phyloP scores from a whole-genome alignment of 805 yeast species.

The Metschnikowia bowlesiae region DNA sequence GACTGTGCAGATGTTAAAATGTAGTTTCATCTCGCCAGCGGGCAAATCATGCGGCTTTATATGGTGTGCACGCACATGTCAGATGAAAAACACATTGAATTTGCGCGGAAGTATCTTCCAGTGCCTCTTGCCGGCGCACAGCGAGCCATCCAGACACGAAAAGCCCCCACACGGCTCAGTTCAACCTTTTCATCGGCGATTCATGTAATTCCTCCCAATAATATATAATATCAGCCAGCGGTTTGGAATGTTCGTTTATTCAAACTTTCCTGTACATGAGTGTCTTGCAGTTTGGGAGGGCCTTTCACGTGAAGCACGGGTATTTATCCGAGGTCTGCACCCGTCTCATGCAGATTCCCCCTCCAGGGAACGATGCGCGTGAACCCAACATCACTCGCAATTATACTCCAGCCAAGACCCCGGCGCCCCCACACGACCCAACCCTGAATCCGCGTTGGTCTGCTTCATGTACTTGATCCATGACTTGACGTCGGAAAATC shows the following conservation, averaged over 20 bases:
- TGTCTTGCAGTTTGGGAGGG: neutral
- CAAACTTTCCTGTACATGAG: neutral
- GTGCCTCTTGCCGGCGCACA: neutral
- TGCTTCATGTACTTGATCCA: conserved; percentile 14
- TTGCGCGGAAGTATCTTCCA: neutral
- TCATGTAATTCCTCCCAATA: too few species aligned
- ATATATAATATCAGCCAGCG: neutral
- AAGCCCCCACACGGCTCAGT: neutral
- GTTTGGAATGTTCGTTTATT: neutral
- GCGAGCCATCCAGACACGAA: neutral
- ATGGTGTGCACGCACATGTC: conserved; percentile 1
- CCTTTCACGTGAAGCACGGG: neutral
- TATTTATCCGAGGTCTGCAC: conserved; percentile 4
- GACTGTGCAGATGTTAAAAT: neutral
- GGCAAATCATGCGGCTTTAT: conserved; percentile 2
- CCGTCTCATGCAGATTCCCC: neutral
- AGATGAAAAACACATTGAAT: conserved; percentile 2
- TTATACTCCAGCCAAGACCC: conserved; percentile 16
- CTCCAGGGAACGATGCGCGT: neutral
- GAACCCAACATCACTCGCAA: neutral
- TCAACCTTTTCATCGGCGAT: neutral
- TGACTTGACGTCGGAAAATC: conserved; percentile 11
- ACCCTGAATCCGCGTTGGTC: conserved; percentile 6
- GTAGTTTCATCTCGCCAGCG: neutral
- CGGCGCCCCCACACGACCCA: conserved; percentile 10